Percentiles rank a stretch among this genome's conserved stretches.
Evolutionary conservation across 108 stramenopile genomes (phyloP).

Genomic region (Nannochloropsis gaditana): DNA sequence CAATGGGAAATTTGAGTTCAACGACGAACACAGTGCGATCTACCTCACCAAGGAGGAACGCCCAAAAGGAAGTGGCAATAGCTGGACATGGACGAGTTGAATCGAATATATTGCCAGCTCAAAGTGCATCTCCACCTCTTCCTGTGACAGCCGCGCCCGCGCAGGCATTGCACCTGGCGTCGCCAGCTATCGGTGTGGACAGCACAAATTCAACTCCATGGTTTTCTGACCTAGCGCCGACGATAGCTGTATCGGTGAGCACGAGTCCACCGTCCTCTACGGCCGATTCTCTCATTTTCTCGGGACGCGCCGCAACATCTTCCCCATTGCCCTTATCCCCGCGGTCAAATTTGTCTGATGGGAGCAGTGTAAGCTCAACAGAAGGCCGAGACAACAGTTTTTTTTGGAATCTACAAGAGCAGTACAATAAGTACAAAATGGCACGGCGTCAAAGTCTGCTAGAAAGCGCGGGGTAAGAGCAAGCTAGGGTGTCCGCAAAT

Average conservation of each 20-base stretch:
- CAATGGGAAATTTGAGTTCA: too few species aligned
- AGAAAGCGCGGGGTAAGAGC: constrained; percentile 12
- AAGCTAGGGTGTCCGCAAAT: background rate
- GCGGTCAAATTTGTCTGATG: background rate
- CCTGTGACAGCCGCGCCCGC: too few species aligned
- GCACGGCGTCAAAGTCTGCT: background rate
- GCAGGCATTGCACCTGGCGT: too few species aligned
- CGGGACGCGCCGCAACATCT: background rate
- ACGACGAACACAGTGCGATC: too few species aligned
- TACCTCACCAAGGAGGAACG: too few species aligned
- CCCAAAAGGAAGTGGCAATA: too few species aligned
- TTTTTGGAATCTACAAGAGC: constrained; percentile 9
- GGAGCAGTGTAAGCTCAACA: background rate
- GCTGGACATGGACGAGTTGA: too few species aligned
- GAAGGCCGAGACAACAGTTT: background rate
- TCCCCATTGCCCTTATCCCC: background rate
- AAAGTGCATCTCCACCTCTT: too few species aligned
- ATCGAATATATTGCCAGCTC: too few species aligned
- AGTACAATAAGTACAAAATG: background rate
- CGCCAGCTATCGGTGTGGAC: too few species aligned
- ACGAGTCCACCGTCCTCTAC: background rate
- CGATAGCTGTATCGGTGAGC: background rate
- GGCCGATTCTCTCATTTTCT: background rate
- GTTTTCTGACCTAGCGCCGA: background rate
- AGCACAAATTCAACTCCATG: too few species aligned